These are phyloP conservation scores for Grigorovia transvaalensis DNA, from an alignment of 805 yeast species.

Conservation along the genomic window DNA sequence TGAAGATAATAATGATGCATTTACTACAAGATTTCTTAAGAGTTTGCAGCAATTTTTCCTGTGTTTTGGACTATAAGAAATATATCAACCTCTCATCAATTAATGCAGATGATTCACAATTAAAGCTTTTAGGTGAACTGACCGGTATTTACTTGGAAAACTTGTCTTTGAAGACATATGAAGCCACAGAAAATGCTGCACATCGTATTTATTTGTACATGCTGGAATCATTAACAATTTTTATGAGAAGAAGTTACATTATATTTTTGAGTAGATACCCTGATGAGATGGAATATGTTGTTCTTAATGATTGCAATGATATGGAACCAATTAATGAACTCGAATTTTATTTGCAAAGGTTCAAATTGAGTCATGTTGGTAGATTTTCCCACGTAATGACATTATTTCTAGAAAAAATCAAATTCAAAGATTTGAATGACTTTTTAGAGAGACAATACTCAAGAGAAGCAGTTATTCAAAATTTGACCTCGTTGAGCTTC, in stretches of 20 bases:
- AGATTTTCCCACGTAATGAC: not conserved
- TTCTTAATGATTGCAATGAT: not conserved
- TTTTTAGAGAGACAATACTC: not conserved
- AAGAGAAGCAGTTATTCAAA: not conserved
- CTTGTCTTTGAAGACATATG: not conserved
- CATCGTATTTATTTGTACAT: not conserved
- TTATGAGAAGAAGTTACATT: slow-evolving; percentile 12
- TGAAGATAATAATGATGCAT: slow-evolving; percentile 4
- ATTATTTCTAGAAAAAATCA: not conserved
- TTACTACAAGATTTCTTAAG: slow-evolving; percentile 12
- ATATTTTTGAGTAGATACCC: slow-evolving; percentile 10
- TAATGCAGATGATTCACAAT: not conserved
- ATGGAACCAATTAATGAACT: not conserved
- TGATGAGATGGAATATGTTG: not conserved
- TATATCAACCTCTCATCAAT: not conserved
- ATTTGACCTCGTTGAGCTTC: not conserved
- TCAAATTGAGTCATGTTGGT: not conserved
- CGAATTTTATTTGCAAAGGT: not conserved
- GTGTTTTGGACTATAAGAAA: not conserved
- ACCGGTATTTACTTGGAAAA: not conserved
- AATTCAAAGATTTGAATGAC: not conserved
- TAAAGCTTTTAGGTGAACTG: not conserved
- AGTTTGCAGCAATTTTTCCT: not conserved
- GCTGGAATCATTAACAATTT: slow-evolving; percentile 11
- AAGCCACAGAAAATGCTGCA: not conserved